Evolutionary conservation across 1,139 yeast species (phyloP), one percentile per base, ranked within the genome.

Genomic region (Pichia sp.): DNA sequence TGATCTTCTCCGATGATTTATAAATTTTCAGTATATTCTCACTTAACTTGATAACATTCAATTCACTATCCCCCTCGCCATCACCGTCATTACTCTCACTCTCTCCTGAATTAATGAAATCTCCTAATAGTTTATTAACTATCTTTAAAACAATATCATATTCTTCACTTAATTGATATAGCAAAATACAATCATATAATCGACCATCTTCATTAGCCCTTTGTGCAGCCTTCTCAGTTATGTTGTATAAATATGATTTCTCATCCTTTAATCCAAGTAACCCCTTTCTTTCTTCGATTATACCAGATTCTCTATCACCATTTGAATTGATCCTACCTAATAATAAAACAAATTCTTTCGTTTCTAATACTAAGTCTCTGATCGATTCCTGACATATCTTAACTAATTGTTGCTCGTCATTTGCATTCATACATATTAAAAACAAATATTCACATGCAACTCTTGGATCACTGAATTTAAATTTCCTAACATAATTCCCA

Each of bases 191-290:
- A 63, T 94, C 97, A 53, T 85, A 80, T 6, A 82, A 74, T 59
- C 96, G 76, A 4, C 97, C 97, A 62, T 89, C 97, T 57, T 88
- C 95, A 61, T 87, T 94, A 29, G 97, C 95, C 57, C 80, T 81
- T 45, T 76, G 73, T 2, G 97, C 97, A 26, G 96, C 89, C 52
- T 80, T 80, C 60, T 85, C 95, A 7, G 95, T 81, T 42, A 92
- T 88, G 51, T 79, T 79, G 46, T 76, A 74, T 45, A 88, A 67
- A 57, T 72, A 82, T 49, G 73, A 76, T 40, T 70, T 68, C 51
- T 75, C 76, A 56, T 80, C 74, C 8, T 71, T 69, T 52, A 92
- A 70, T 34, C 74, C 72, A 47, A 92, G 73, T 47, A 92, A 71
- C n/a, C 73, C 66, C 67, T 87, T 79, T 61, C 94, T 83, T 55